These are phyloP conservation scores for Dianthus caryophyllus DNA, from an alignment of 148 eudicot genomes.

Conservation along the genomic window DNA sequence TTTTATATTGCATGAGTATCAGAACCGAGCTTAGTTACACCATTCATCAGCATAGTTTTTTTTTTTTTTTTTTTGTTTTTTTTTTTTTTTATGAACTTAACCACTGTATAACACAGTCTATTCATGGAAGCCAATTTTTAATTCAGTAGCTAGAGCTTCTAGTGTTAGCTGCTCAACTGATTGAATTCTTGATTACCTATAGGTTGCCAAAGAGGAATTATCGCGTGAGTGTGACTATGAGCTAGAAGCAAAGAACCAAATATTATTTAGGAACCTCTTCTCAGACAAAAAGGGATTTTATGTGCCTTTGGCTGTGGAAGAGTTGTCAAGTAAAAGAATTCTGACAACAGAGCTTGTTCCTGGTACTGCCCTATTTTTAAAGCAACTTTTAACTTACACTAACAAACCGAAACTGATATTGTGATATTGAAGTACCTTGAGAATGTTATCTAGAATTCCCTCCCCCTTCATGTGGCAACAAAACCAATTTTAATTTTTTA, in stretches of 20 bases:
- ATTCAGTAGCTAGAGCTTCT: background rate
- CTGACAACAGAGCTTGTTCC: conserved; percentile 77
- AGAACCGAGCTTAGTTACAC: background rate
- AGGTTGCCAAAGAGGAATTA: conserved; percentile 99
- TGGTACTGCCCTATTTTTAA: conserved; percentile 37
- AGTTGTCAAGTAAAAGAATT: conserved; percentile 76
- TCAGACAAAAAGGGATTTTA: conserved; percentile 60
- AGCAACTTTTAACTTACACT: background rate
- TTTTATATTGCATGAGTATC: background rate
- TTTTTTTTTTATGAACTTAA: background rate
- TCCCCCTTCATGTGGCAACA: background rate
- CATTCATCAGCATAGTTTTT: too few relatives aligned
- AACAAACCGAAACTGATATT: background rate
- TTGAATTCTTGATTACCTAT: conserved; percentile 13
- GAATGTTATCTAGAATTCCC: background rate
- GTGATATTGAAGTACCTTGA: background rate
- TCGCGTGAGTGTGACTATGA: conserved; percentile 91
- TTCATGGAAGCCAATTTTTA: conserved; percentile 3
- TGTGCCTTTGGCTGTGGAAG: conserved; percentile 76
- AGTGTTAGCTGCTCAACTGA: background rate
- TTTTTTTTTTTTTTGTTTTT: too few relatives aligned
- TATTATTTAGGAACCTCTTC: conserved; percentile 48
- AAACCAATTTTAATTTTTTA: background rate
- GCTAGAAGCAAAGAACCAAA: conserved; percentile 74
- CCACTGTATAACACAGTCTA: background rate